Evolutionary conservation across 192 early-diverging fungal genomes (phyloP).

Genomic region (Glomus cerebriforme): DNA sequence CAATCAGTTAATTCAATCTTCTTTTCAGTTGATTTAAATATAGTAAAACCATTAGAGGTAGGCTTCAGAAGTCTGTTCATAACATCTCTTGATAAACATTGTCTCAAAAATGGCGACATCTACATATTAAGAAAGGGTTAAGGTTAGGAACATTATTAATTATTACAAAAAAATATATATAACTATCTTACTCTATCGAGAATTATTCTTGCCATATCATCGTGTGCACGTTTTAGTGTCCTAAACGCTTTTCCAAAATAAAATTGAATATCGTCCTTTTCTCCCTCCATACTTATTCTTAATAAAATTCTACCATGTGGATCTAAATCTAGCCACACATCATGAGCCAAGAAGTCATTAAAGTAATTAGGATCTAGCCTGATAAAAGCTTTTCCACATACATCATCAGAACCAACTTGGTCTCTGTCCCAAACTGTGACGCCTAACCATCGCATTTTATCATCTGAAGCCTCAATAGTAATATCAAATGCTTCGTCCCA

Average conservation of each 20-base stretch:
- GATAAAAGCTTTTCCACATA: slow-evolving; percentile 65
- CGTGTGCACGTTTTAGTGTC: slow-evolving; percentile 64
- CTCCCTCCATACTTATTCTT: slow-evolving; percentile 76
- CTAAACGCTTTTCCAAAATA: slow-evolving; percentile 81
- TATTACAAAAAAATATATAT: too few species aligned
- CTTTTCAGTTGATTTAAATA: slow-evolving; percentile 39
- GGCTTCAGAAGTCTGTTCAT: slow-evolving; percentile 52
- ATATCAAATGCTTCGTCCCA: slow-evolving; percentile 82
- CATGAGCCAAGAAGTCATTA: slow-evolving; percentile 65
- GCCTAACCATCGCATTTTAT: slow-evolving; percentile 38
- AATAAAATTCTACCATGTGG: slow-evolving; percentile 68
- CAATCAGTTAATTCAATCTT: slow-evolving; percentile 34
- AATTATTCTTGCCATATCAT: slow-evolving; percentile 69
- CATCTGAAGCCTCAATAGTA: slow-evolving; percentile 52
- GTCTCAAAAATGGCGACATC: slow-evolving; percentile 64
- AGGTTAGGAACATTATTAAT: too few species aligned
- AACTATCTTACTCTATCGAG: slow-evolving; percentile 67
- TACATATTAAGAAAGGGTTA: slow-evolving; percentile 31
- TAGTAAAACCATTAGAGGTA: slow-evolving; percentile 17
- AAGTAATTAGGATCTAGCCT: slow-evolving; percentile 55
- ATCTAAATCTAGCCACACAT: slow-evolving; percentile 68
- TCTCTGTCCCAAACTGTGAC: slow-evolving; percentile 58
- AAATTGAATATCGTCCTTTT: slow-evolving; percentile 80
- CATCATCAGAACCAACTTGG: slow-evolving; percentile 53
- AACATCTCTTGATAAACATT: slow-evolving; percentile 63